These are phyloP conservation scores for Geranomyces michiganensis DNA, from an alignment of 192 early-diverging fungal species.

Conservation along the genomic window DNA sequence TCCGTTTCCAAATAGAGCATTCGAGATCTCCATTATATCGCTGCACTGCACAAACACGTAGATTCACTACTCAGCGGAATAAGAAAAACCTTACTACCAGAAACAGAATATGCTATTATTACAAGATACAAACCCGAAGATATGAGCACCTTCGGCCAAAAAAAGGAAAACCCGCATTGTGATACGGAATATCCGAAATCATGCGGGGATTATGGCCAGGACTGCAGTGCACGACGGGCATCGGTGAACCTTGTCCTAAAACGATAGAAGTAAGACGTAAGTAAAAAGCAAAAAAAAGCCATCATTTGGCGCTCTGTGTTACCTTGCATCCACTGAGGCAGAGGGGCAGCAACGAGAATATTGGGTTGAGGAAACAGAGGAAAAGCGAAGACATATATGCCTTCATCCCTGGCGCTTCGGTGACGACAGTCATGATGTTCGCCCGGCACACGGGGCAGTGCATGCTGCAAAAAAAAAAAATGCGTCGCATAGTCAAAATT, in stretches of 20 bases:
- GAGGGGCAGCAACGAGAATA: background rate
- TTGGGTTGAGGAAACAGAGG: background rate
- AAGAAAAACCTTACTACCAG: too few relatives aligned
- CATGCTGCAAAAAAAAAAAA: background rate
- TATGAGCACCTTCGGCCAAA: too few relatives aligned
- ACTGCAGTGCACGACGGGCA: background rate
- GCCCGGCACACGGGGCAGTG: background rate
- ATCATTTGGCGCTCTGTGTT: background rate
- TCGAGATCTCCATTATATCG: too few relatives aligned
- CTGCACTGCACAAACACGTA: too few relatives aligned
- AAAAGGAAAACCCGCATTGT: too few relatives aligned
- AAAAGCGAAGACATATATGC: background rate
- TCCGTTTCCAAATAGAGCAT: too few relatives aligned
- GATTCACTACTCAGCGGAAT: too few relatives aligned
- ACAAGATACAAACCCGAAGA: too few relatives aligned
- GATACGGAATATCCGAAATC: too few relatives aligned
- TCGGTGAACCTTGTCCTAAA: background rate
- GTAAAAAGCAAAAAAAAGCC: too few relatives aligned
- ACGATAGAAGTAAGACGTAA: too few relatives aligned
- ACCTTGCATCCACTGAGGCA: slow-evolving; percentile 1
- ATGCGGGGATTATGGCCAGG: background rate
- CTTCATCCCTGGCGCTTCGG: slow-evolving; percentile 2
- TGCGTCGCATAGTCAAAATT: background rate
- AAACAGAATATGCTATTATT: too few relatives aligned
- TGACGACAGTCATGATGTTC: background rate